Conservation (phyloP, 495 filamentous ascomycete genomes). For the Astrothelium subdiscretum region DNA sequence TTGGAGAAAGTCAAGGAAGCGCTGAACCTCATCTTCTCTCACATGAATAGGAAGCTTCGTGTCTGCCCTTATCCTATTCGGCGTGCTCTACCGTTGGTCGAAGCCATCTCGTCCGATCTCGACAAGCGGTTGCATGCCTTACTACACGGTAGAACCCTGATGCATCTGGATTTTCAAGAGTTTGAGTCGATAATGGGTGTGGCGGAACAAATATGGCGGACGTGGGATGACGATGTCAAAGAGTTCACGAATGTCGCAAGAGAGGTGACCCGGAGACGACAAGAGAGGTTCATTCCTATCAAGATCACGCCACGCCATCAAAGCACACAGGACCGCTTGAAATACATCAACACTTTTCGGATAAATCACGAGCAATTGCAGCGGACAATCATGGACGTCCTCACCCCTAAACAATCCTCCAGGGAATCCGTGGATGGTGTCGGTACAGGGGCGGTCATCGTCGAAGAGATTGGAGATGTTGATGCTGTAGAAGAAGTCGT, state of each 20-base stretch:
- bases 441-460: slow-evolving; percentile 52
- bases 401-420: slow-evolving; percentile 51
- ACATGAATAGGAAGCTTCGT: slow-evolving; percentile 93
- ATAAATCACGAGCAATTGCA: slow-evolving; percentile 96
- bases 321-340: slow-evolving; percentile 76
- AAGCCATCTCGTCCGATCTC: slow-evolving; percentile 92
- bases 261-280: slow-evolving; percentile 73
- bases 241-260: slow-evolving; percentile 96
- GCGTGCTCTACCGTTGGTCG: slow-evolving; percentile 84
- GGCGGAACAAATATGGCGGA: slow-evolving; percentile 72
- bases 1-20: slow-evolving; percentile 84
- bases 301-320: slow-evolving; percentile 78
- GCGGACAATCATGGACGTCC: slow-evolving; percentile 85
- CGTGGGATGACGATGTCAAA: slow-evolving; percentile 92
- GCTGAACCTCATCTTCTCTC: slow-evolving; percentile 72
- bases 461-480: slow-evolving; percentile 92
- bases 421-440: slow-evolving; percentile 19
- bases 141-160: slow-evolving; percentile 72
- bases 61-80: slow-evolving; percentile 89
- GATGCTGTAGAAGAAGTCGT: slow-evolving; percentile 96
- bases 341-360: slow-evolving; percentile 87
- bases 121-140: slow-evolving; percentile 75
- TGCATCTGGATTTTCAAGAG: slow-evolving; percentile 84
- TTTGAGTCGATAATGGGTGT: slow-evolving; percentile 76
- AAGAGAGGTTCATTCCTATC: slow-evolving; percentile 93